Base-by-base conservation (phyloP, 164 flowering plant species). In the Warburgia ugandensis region DNA sequence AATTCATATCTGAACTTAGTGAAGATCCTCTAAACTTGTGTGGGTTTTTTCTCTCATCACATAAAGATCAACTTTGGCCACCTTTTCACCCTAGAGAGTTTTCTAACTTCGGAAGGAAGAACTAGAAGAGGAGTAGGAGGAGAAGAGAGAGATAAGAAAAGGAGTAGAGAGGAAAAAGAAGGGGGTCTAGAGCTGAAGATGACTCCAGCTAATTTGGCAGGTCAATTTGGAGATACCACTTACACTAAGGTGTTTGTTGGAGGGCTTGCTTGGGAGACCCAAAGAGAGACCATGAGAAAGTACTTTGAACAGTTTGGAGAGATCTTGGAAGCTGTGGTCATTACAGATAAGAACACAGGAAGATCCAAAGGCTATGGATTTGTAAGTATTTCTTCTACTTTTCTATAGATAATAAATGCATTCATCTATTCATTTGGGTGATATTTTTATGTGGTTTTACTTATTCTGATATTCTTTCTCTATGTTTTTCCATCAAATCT, bases 341-440 rank as follows among this genome's bases (percentile, higher is more conserved):
- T 90, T 69, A 80, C 87, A 48, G 95, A 90, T 47, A 90, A 86
- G 71, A 67, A 79, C 59, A 84, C 91, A 6, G 94, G 91, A 36
- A 84, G 94, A 83, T 90, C 97, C 64, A 90, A 90, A 53, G 97
- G 97, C 71, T 90, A 90, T 65, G 97, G 97, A 54, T 90, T 90
- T 69, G 97, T 90, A 77, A 28, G 86, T 55, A 19, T 31, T 12
- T 23, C 37, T 17, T 25, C 37, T 12, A 20, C 48, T 11, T 10
- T 16, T 55, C 29, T 11, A 1, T 32, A 31, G 28, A 32, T 29
- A 21, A n/a, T 52, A 39, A n/a, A n/a, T n/a, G n/a, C n/a, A n/a
- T n/a, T n/a, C n/a, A 16, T 43, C 25, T 25, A 25, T 20, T 43
- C 4, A 22, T 40, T 40, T 40, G 26, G 26, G 45, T 40, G 21